These are phyloP conservation scores for Tieghemiomyces parasiticus DNA, from an alignment of 192 early-diverging fungal genomes.

Conservation along the genomic window DNA sequence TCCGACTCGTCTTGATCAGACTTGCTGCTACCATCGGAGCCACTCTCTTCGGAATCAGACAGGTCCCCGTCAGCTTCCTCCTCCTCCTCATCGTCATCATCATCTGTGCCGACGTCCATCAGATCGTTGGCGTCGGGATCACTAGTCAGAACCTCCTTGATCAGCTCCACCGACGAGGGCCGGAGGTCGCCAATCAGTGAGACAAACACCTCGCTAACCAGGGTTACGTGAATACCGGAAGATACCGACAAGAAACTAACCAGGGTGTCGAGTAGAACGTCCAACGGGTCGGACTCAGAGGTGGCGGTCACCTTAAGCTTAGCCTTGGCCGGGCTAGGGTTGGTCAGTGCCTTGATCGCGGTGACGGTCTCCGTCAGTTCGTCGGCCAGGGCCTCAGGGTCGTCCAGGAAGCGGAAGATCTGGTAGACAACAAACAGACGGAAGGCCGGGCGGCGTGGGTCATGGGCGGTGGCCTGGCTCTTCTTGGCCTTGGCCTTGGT, in stretches of 20 bases:
- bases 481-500: too few relatives aligned
- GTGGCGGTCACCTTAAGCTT: too few relatives aligned
- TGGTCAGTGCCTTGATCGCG: too few relatives aligned
- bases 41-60: constrained; percentile 34
- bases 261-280: constrained; percentile 87
- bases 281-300: constrained; percentile 69
- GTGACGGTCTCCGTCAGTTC: constrained; percentile 26
- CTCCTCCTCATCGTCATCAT: constrained; percentile 27
- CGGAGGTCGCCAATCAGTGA: constrained; percentile 65
- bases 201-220: constrained; percentile 75
- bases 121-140: constrained; percentile 47
- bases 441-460: background rate
- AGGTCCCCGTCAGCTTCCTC: constrained; percentile 22
- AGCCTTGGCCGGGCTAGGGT: too few relatives aligned
- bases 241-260: constrained; percentile 77
- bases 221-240: constrained; percentile 49
- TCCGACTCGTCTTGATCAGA: constrained; percentile 28
- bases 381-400: constrained; percentile 19
- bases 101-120: constrained; percentile 34
- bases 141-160: constrained; percentile 46
- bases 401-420: background rate
- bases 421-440: background rate
- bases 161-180: constrained; percentile 35
- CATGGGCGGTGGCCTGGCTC: too few relatives aligned
- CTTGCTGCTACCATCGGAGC: constrained; percentile 22